Evolutionary conservation across 2,329 filamentous ascomycete genomes (phyloP), one percentile per base, ranked within the genome.

Genomic region (Penicillium sp.): DNA sequence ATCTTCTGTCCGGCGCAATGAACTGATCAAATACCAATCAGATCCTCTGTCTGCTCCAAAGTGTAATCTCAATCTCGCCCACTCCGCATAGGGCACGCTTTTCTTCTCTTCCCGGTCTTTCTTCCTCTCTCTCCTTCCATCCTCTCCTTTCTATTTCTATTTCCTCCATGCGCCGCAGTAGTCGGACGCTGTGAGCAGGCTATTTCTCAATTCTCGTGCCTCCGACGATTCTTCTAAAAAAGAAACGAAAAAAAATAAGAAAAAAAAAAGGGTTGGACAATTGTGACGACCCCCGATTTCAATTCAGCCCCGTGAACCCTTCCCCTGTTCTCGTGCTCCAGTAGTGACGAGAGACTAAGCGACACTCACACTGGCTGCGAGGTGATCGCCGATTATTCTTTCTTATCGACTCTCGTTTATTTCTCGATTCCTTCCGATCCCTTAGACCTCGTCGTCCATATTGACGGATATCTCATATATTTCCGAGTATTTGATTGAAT

Each of bases 131-230:
- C 47, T 36, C 39, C 37, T 37, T 42, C 38, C 37, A 39, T 42
- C 41, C 45, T 37, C 50, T 47, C 40, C 36, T 41, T 42, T 39
- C 37, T 38, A 37, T 30, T 47, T 45, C 41, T 40, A 54, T 42
- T 48, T 51, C 47, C 54, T 56, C 44, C 47, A 56, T 51, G 56
- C 55, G 55, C 58, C 59, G 59, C 58, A 42, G 50, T 44, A 54
- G 57, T 50, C 52, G 59, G 59, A 60, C 51, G 54, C 54, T 56
- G 59, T 59, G 59, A 64, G 57, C 60, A 58, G 57, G 56, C 48
- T 44, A 41, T 51, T 59, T 57, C 43, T 35, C 42, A 47, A 51
- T 46, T 45, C n/a, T n/a, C n/a, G n/a, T n/a, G n/a, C n/a, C n/a
- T n/a, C n/a, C n/a, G n/a, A n/a, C n/a, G n/a, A n/a, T n/a, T 41